Conservation (phyloP, 805 yeast genomes). For the Candida berthetii region DNA sequence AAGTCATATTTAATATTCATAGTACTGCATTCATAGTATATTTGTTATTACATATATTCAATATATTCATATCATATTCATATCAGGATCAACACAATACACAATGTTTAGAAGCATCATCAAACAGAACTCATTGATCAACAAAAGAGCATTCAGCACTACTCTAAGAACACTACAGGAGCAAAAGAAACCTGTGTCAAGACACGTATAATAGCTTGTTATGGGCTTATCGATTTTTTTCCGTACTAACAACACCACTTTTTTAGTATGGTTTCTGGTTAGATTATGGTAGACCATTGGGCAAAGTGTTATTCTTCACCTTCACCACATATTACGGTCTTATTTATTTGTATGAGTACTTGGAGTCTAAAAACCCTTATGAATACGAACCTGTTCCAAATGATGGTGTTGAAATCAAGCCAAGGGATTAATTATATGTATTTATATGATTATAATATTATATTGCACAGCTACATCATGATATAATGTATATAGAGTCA, state of each 20-base stretch:
- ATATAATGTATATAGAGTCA: too few relatives aligned
- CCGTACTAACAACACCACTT: background rate
- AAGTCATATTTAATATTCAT: too few relatives aligned
- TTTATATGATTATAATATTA: too few relatives aligned
- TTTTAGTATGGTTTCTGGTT: conserved; percentile 30
- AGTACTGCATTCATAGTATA: too few relatives aligned
- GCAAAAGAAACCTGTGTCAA: background rate
- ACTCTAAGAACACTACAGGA: background rate
- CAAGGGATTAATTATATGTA: too few relatives aligned
- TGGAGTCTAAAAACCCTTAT: conserved; percentile 24
- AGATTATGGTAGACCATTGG: conserved; percentile 38
- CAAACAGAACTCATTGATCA: conserved; percentile 1
- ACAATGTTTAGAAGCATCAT: background rate
- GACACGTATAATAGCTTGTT: conserved; percentile 1
- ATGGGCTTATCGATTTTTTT: background rate
- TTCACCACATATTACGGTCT: conserved; percentile 41
- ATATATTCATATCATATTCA: too few relatives aligned
- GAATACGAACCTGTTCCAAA: background rate
- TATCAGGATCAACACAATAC: too few relatives aligned
- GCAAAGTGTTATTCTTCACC: conserved; percentile 37
- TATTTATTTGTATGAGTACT: conserved; percentile 36
- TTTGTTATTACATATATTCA: too few relatives aligned
- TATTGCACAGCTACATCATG: too few relatives aligned
- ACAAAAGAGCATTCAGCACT: background rate
- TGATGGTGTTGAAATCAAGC: background rate